phyloP scores from a whole-genome alignment of 1,139 yeast species.

The Debaryomyces sp. region DNA sequence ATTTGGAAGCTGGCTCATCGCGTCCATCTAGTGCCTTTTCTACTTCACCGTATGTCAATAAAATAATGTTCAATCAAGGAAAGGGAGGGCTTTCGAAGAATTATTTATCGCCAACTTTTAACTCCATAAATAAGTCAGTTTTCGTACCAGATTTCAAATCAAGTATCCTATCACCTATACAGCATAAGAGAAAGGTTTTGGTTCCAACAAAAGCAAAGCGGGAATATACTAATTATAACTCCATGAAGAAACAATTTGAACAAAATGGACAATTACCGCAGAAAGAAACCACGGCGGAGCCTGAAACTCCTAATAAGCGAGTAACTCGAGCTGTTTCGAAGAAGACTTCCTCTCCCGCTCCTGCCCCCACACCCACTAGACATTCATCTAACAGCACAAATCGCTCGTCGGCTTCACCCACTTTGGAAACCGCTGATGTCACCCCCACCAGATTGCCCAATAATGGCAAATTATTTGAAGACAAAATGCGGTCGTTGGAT shows the following conservation, averaged over 20 bases:
- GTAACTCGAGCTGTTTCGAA: slow-evolving; percentile 9
- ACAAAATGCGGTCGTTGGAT: slow-evolving; percentile 9
- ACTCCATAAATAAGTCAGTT: slow-evolving; percentile 17
- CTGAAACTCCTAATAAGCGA: not conserved
- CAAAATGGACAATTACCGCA: not conserved
- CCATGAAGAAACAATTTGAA: slow-evolving; percentile 12
- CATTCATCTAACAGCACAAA: slow-evolving; percentile 28
- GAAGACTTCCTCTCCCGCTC: slow-evolving; percentile 17
- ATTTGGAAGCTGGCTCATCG: not conserved
- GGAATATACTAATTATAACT: slow-evolving; percentile 18
- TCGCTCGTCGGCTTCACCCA: slow-evolving; percentile 27
- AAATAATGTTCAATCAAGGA: slow-evolving; percentile 15
- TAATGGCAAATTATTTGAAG: slow-evolving; percentile 8
- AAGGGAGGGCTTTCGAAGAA: not conserved
- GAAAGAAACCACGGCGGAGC: not conserved
- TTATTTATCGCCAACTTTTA: slow-evolving; percentile 20
- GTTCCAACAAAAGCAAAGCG: slow-evolving; percentile 15
- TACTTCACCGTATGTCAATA: slow-evolving; percentile 26
- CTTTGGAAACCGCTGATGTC: slow-evolving; percentile 29
- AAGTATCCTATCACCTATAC: slow-evolving; percentile 23
- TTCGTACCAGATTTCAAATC: slow-evolving; percentile 11
- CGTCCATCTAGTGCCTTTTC: slow-evolving; percentile 13
- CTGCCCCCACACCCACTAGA: slow-evolving; percentile 24
- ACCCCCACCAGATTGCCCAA: slow-evolving; percentile 23
- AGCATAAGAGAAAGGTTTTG: slow-evolving; percentile 8